phyloP scores from a whole-genome alignment of 805 yeast species.

The Priceomyces fermenticarens region DNA sequence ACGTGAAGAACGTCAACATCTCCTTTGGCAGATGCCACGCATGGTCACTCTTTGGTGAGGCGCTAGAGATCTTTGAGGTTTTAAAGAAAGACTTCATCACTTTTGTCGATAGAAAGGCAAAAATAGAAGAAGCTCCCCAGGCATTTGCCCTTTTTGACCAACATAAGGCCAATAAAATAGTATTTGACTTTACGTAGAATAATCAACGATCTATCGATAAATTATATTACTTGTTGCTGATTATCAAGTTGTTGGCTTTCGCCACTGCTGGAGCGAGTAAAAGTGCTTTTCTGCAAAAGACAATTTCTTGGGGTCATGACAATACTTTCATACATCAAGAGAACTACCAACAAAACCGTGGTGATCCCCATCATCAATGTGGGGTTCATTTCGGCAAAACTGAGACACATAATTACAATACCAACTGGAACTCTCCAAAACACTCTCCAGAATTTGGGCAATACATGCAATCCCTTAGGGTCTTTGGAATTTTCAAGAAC shows the following conservation, averaged over 20 bases:
- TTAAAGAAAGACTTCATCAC: slow-evolving; percentile 44
- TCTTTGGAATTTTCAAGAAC: slow-evolving; percentile 45
- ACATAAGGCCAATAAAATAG: slow-evolving; percentile 55
- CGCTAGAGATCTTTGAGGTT: slow-evolving; percentile 45
- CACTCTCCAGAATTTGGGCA: slow-evolving; percentile 37
- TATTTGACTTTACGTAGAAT: slow-evolving; percentile 30
- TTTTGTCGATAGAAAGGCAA: slow-evolving; percentile 49
- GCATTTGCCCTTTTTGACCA: slow-evolving; percentile 52
- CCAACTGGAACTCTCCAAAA: slow-evolving; percentile 41
- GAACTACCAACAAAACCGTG: slow-evolving; percentile 27
- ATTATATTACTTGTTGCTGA: too few relatives aligned
- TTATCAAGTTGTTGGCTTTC: too few relatives aligned
- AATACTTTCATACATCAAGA: slow-evolving; percentile 37
- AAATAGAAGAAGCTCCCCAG: slow-evolving; percentile 41
- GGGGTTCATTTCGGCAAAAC: slow-evolving; percentile 42
- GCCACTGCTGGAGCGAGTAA: too few relatives aligned
- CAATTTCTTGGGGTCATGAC: slow-evolving; percentile 21
- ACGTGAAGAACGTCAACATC: slow-evolving; percentile 51
- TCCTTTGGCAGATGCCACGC: slow-evolving; percentile 67
- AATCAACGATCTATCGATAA: too few relatives aligned
- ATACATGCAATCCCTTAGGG: slow-evolving; percentile 22
- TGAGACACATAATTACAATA: slow-evolving; percentile 33
- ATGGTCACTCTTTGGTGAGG: slow-evolving; percentile 52
- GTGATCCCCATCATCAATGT: slow-evolving; percentile 43
- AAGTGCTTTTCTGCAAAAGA: too few relatives aligned